These are phyloP conservation scores for Aspergillus sp. DNA, from an alignment of 2,329 filamentous ascomycete species.

Conservation along the genomic window DNA sequence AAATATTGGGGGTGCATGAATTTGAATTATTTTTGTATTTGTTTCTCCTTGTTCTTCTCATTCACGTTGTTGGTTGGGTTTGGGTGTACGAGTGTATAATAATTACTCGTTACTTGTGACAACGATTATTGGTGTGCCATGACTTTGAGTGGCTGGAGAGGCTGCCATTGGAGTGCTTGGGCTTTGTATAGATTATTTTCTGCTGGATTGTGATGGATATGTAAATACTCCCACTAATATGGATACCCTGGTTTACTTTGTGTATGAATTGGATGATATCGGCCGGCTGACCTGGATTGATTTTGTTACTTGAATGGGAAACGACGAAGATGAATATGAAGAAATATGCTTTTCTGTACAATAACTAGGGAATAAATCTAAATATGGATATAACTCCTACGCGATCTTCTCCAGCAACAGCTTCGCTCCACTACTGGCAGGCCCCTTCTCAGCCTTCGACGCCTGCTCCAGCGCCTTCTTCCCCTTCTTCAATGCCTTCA, in stretches of 20 bases:
- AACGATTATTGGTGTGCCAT: not conserved
- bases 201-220: not conserved
- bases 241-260: not conserved
- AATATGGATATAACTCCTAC: not conserved
- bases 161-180: not conserved
- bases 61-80: not conserved
- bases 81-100: not conserved
- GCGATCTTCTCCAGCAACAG: conserved; percentile 38
- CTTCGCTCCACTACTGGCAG: conserved; percentile 48
- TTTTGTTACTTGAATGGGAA: not conserved
- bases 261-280: not conserved
- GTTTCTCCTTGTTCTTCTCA: not conserved
- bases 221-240: not conserved
- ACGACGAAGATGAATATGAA: not conserved
- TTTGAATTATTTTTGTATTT: not conserved
- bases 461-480: conserved; percentile 65
- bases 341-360: conserved; percentile 6
- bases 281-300: not conserved
- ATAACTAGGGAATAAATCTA: not conserved
- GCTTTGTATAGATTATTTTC: not conserved
- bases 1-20: not conserved
- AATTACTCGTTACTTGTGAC: not conserved
- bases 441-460: conserved; percentile 54
- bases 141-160: not conserved
- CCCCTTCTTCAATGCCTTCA: conserved; percentile 69